Percentiles rank a stretch among this genome's conserved stretches.
phyloP scores from a whole-genome alignment of 2,329 filamentous ascomycete genomes.

The Ceratocystis smalleyi region DNA sequence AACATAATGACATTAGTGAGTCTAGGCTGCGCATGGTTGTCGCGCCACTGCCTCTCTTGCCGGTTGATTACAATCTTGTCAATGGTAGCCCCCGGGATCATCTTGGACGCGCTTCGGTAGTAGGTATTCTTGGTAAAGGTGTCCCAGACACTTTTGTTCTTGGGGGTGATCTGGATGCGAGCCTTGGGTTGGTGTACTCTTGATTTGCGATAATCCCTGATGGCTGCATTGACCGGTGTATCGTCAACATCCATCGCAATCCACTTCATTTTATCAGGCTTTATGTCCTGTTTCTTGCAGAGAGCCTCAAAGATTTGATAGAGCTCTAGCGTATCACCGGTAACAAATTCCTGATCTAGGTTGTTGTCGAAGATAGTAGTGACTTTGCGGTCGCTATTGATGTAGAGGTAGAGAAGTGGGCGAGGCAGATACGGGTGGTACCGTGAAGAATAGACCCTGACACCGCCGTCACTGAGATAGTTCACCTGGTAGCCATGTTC shows the following conservation, averaged over 20 bases:
- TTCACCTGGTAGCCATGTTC: not conserved
- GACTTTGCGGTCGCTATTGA: not conserved
- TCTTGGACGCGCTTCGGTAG: not conserved
- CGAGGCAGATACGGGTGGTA: too few species aligned
- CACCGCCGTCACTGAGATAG: not conserved
- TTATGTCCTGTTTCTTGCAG: not conserved
- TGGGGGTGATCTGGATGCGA: not conserved
- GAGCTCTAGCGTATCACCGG: not conserved
- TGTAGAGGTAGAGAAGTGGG: not conserved
- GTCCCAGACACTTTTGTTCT: not conserved
- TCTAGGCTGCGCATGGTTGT: too few species aligned
- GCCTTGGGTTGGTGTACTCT: not conserved
- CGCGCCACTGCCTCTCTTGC: too few species aligned
- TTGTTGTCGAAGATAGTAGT: not conserved
- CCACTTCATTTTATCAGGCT: not conserved
- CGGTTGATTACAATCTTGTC: not conserved
- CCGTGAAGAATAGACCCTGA: not conserved
- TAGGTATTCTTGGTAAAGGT: not conserved
- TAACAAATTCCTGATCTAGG: fast-evolving
- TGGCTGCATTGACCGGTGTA: not conserved
- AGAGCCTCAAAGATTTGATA: not conserved
- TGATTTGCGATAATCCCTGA: not conserved
- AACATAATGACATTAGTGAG: too few species aligned
- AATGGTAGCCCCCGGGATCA: not conserved
- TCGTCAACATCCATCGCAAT: not conserved